Evolutionary conservation across 2,329 filamentous ascomycete species (phyloP), one percentile per base, ranked within the genome.

Genomic region (Hortaea sp.): DNA sequence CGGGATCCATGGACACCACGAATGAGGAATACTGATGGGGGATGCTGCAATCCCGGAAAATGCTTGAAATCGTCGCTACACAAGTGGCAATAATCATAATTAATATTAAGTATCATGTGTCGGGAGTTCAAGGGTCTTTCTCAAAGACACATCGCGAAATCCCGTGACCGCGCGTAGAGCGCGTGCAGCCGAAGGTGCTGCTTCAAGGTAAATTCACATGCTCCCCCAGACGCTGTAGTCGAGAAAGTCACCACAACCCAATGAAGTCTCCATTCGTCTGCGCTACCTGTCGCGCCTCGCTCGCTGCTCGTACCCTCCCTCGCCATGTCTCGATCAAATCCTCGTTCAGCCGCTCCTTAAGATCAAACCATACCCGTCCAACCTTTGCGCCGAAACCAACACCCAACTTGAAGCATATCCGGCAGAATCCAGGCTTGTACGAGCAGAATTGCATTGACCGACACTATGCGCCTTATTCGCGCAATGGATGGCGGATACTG

Each of bases 371-470:
- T 51, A 67, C 67, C 3, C 75, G 82, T 35, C 84, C 85, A 4
- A 73, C 84, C 1, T 82, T 77, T 44, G 88, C 86, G 10, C 88
- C 88, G 7, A 90, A 87, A 63, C 79, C 86, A 28, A 77, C 77
- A 41, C 76, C 94, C 54, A 85, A 95, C 69, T 76, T 94, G 62
- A 90, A 87, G 65, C 84, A 92, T 69, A 95, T 98, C 64, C 88
- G 89, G 48, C 78, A 88, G 60, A 85, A 94, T 66, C 79, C 85
- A 11, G 78, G 82, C 10, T 75, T 94, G 11, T 85, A 95, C 71
- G 77, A 84, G 56, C 74, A 83, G 54, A 97, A 94, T 61, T 94
- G 87, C 67, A 64, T 84, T 49, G 82, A 88, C 55, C 81, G 92
- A 56, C 95, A 95, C 65, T 95, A 95, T 69, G 73, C 64, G 10